phyloP scores from a whole-genome alignment of 2,329 filamentous ascomycete species.

The Graphium sp. region DNA sequence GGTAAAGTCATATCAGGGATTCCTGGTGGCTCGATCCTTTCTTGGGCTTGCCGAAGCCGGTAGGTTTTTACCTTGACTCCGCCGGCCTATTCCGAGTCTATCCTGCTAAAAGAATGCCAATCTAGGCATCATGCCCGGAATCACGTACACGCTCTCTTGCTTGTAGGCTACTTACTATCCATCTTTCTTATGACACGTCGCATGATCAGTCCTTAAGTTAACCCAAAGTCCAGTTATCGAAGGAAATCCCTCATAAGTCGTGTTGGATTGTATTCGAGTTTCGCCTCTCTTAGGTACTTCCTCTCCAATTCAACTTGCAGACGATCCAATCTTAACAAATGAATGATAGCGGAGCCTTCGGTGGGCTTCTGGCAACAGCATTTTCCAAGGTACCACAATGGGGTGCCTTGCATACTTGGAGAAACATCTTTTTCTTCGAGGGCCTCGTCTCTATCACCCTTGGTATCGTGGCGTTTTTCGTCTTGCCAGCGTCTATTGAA shows the following conservation, averaged over 20 bases:
- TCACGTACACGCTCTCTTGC: neutral
- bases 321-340: neutral
- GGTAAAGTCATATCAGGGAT: neutral
- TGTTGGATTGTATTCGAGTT: neutral
- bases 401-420: neutral
- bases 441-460: constrained; percentile 1
- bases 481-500: constrained; percentile 1
- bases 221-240: neutral
- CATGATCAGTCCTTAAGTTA: neutral
- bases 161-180: no score
- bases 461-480: no score
- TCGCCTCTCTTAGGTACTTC: neutral
- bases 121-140: neutral
- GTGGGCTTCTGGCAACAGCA: neutral
- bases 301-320: neutral
- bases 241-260: neutral
- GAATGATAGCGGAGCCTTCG: constrained; percentile 1
- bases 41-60: no score
- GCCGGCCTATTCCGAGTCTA: no score
- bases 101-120: neutral
- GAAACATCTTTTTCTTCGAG: constrained; percentile 2
- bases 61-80: no score
- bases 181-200: neutral
- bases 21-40: neutral
- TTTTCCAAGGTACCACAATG: neutral